Evolutionary conservation across 2,329 filamentous ascomycete genomes (phyloP).

Genomic region (Cytospora piceae): DNA sequence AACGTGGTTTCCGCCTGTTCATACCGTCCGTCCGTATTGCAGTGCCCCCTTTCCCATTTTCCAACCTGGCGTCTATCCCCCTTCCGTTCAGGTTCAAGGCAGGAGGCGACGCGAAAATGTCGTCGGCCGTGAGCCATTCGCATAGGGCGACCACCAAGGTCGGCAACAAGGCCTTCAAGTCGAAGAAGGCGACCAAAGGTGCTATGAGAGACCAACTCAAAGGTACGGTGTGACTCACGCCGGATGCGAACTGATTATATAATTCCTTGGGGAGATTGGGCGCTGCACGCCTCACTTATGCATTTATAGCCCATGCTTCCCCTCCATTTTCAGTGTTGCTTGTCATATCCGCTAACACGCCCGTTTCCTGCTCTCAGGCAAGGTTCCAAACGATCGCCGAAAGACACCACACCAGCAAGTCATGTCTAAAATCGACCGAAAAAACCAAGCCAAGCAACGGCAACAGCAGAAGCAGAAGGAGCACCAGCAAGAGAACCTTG

Average conservation of each 20-base stretch:
- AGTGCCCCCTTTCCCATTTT: slow-evolving; percentile 19
- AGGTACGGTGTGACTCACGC: slow-evolving; percentile 54
- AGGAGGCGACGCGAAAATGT: slow-evolving; percentile 72
- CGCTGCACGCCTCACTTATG: neutral
- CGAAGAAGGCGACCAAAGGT: slow-evolving; percentile 85
- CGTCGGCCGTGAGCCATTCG: slow-evolving; percentile 73
- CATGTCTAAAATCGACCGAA: slow-evolving; percentile 95
- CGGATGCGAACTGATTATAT: neutral
- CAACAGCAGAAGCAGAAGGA: slow-evolving; percentile 83
- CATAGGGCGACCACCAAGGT: slow-evolving; percentile 92
- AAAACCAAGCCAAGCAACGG: slow-evolving; percentile 92
- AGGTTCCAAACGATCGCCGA: slow-evolving; percentile 75
- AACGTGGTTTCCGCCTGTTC: neutral
- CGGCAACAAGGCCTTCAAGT: slow-evolving; percentile 89
- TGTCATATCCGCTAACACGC: slow-evolving; percentile 3
- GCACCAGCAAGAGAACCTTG: slow-evolving; percentile 74
- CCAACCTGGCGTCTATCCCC: slow-evolving; percentile 61
- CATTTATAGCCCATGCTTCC: neutral
- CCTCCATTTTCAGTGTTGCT: neutral
- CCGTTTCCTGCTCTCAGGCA: slow-evolving; percentile 58
- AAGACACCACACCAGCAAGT: slow-evolving; percentile 94
- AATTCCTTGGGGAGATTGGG: neutral
- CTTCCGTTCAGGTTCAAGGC: slow-evolving; percentile 89
- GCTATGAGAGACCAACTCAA: slow-evolving; percentile 83
- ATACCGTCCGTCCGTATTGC: neutral